Percentiles rank a stretch among this genome's conserved stretches.
Evolutionary conservation across 1,284 basidiomycete species (phyloP).

Genomic region (Cutaneotrichosporon sp.): DNA sequence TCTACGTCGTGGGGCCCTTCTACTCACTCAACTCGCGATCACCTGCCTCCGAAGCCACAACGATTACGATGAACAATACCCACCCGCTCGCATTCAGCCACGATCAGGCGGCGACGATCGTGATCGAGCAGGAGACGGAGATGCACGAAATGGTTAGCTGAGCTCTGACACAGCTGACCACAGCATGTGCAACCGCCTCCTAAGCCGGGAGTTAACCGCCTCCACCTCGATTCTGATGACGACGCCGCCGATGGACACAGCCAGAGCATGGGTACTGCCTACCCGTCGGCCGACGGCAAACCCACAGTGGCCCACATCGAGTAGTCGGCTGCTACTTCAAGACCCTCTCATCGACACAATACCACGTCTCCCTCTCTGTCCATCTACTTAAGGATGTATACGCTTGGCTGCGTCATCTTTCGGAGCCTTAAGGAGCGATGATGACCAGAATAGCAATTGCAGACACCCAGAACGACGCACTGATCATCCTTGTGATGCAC

Average conservation of each 20-base stretch:
- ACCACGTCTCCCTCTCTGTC: too few relatives aligned
- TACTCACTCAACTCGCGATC: slow-evolving; percentile 35
- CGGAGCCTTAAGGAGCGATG: too few relatives aligned
- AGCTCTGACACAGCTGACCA: not conserved
- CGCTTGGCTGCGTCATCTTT: too few relatives aligned
- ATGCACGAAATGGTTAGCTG: not conserved
- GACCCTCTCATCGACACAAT: too few relatives aligned
- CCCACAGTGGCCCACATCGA: too few relatives aligned
- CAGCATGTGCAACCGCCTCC: not conserved
- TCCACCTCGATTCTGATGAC: not conserved
- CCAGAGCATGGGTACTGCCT: not conserved
- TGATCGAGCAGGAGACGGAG: not conserved
- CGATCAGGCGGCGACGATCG: not conserved
- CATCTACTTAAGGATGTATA: too few relatives aligned
- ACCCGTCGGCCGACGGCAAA: too few relatives aligned
- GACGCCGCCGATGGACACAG: not conserved
- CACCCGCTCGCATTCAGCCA: not conserved
- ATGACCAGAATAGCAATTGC: too few relatives aligned
- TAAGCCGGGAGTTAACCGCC: not conserved
- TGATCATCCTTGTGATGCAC: too few relatives aligned
- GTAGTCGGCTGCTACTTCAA: too few relatives aligned
- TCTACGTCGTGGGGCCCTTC: slow-evolving; percentile 37
- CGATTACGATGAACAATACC: not conserved
- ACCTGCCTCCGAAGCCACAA: not conserved
- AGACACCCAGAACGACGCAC: too few relatives aligned